Evolutionary conservation across 1,284 basidiomycete species (phyloP).

Genomic region (Irpex lacteus): DNA sequence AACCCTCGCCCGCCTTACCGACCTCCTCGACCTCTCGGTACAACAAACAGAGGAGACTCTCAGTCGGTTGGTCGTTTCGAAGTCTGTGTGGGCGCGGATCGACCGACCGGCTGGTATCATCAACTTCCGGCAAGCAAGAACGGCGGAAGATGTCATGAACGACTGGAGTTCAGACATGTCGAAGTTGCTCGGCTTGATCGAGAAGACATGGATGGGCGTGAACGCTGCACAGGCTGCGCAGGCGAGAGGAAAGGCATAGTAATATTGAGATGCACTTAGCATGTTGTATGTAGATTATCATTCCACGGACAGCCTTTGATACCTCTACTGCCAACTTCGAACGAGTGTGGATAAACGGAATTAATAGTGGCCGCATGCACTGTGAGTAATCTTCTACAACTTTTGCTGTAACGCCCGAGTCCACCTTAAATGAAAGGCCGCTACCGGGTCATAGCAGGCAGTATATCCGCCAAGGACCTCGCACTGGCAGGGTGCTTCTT

Average conservation of each 20-base stretch:
- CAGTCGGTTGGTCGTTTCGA: conserved; percentile 86
- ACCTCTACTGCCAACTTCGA: conserved; percentile 9
- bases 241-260: conserved; percentile 51
- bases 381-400: background rate
- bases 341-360: background rate
- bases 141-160: conserved; percentile 89
- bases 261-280: conserved; percentile 16
- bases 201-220: conserved; percentile 90
- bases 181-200: conserved; percentile 77
- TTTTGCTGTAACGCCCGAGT: background rate
- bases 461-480: background rate
- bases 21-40: conserved; percentile 83
- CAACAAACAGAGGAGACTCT: conserved; percentile 87
- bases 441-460: background rate
- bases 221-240: conserved; percentile 83
- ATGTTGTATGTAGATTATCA: conserved; percentile 22
- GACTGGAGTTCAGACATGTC: conserved; percentile 96
- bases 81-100: conserved; percentile 91
- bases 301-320: conserved; percentile 21
- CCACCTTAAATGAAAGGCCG: background rate
- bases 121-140: conserved; percentile 77
- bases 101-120: conserved; percentile 92
- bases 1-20: conserved; percentile 78
- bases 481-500: background rate
- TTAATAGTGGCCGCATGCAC: conserved; percentile 1